A percentile compares a stretch with the other conserved stretches of the same genome.
Evolutionary conservation across 306 rosid species (phyloP).

Genomic region (Cucumis hystrix): DNA sequence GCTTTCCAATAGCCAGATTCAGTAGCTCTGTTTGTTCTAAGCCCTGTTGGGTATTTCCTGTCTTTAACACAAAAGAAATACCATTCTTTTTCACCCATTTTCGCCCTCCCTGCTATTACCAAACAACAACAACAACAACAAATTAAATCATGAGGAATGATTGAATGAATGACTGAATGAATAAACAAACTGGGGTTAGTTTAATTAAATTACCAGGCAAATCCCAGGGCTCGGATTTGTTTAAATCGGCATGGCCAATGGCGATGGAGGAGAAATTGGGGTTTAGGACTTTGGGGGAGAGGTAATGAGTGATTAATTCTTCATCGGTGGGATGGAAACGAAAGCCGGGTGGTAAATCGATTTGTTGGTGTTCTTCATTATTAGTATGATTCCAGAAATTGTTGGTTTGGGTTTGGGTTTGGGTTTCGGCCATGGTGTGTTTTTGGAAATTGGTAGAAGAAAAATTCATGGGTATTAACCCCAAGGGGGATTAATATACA

Average conservation of each 20-base stretch:
- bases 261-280: not conserved
- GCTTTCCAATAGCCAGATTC: constrained; percentile 10
- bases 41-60: constrained; percentile 8
- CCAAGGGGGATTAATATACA: not conserved
- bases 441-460: too few species aligned
- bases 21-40: constrained; percentile 2
- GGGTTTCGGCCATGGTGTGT: too few species aligned
- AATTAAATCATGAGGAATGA: too few species aligned
- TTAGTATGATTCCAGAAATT: too few species aligned
- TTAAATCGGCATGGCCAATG: constrained; percentile 5
- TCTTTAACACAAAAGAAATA: constrained; percentile 2
- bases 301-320: constrained; percentile 5
- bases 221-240: constrained; percentile 14
- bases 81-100: constrained; percentile 12
- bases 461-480: not conserved
- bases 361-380: too few species aligned
- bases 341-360: constrained; percentile 1
- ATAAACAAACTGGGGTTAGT: not conserved
- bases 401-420: too few species aligned
- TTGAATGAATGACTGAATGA: not conserved
- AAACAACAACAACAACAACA: too few species aligned
- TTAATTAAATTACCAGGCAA: not conserved
- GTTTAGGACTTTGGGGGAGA: not conserved
- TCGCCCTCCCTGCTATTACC: not conserved
- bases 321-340: constrained; percentile 10